These are phyloP conservation scores for Alternaria sp. DNA, from an alignment of 2,329 filamentous ascomycete genomes.

Conservation along the genomic window DNA sequence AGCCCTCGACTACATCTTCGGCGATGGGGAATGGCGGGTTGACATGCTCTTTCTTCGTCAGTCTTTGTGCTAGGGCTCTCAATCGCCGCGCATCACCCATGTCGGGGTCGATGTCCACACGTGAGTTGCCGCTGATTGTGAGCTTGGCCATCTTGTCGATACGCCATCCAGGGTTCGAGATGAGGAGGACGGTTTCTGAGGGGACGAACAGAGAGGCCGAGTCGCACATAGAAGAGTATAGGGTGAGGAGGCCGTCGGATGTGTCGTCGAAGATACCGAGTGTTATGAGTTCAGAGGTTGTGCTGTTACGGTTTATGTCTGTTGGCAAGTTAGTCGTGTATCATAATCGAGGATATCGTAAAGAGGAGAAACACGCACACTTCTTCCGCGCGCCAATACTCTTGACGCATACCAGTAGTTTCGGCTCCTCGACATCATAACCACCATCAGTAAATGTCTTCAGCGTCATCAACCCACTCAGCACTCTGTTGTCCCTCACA, in stretches of 20 bases:
- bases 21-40: constrained; percentile 57
- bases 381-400: constrained; percentile 61
- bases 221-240: constrained; percentile 61
- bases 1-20: constrained; percentile 20
- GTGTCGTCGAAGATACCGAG: constrained; percentile 66
- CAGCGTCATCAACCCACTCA: constrained; percentile 63
- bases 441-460: constrained; percentile 62
- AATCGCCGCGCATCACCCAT: constrained; percentile 63
- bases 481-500: constrained; percentile 43
- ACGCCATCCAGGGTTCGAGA: constrained; percentile 55
- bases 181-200: constrained; percentile 58
- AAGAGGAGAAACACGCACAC: constrained; percentile 37
- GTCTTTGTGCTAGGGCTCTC: constrained; percentile 55
- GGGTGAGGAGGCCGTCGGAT: constrained; percentile 58
- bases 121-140: constrained; percentile 53
- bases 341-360: too few relatives aligned
- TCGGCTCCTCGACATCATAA: constrained; percentile 59
- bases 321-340: background rate
- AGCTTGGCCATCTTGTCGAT: constrained; percentile 46
- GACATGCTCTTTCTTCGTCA: constrained; percentile 59
- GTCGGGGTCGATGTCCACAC: constrained; percentile 62
- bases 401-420: constrained; percentile 65
- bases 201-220: constrained; percentile 56
- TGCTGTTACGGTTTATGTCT: constrained; percentile 58
- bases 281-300: constrained; percentile 55